Base-by-base conservation (phyloP, 208 protist genomes). In the Trypanosoma scelopori region DNA sequence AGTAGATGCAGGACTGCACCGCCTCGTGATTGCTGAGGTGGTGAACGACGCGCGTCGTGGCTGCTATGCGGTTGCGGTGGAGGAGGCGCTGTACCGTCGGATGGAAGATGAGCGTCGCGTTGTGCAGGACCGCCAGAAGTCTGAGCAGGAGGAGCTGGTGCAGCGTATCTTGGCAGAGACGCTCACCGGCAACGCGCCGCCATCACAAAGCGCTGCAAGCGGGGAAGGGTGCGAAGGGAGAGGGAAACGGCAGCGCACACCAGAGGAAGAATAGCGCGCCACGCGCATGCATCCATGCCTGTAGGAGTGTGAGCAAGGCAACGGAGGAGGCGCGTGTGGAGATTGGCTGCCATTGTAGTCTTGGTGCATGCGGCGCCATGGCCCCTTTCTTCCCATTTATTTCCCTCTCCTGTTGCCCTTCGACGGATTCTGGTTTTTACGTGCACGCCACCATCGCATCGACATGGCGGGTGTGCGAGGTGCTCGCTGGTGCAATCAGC, bases 11-110 rank as follows among this genome's bases (percentile, higher is more conserved):
- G 50, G 53, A 12, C 43, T 69, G 32, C 55, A 69, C 32, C 56
- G 70, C 41, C 52, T 92, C 46, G 82, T 77, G 0, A 69, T 92
- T 16, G 65, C 72, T 18, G 78, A 86, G 46, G 61, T 87, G 22
- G 70, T 85, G 28, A 62, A 77, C 46, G 71, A 81, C 55, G 61
- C 57, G 30, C 28, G 50, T 46, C 57, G 69, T 28, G 82, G 85
- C 12, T 73, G 82, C 32, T 89, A 81, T 61, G 78, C 76, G 7
- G 59, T 82, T 20, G 79, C 78, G 0, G 59, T 87, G 43, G 68
- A 71, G 16, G 76, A 69, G 32, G 65, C 64, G 4, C 63, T 59
- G n/a, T 88, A 85, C 58, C 69, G 69, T 2, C 74, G 57, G 28
- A 64, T 66, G 28, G 71, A 80, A 57, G 64, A 71, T 5, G 71